Base-by-base conservation (phyloP, 768 basidiomycete genomes). In the Coprinellus micaceus region DNA sequence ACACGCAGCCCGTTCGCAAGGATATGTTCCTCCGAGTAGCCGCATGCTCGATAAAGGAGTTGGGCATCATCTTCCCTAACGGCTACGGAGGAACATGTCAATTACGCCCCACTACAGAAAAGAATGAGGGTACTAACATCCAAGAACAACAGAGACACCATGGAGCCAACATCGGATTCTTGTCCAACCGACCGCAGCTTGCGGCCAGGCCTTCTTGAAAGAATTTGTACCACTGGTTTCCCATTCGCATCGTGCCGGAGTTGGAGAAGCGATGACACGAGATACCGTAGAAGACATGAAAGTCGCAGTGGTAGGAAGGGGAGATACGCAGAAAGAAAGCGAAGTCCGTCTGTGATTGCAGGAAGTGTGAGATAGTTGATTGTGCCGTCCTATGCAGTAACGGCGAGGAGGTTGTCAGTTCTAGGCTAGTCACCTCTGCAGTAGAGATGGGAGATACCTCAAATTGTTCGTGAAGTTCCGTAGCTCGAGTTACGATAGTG, bases 311-410 rank as follows among this genome's bases (percentile, higher is more conserved):
- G 88, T 33, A 93, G 81, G 67, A 91, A 86, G 1, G 89, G 89
- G 49, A 90, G 76, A 71, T 91, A 91, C 33, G 84, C 84, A 7
- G 88, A 82, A 21, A 93, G 80, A 66, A 91, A 88, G 55, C 82
- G 82, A 24, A 93, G 76, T 33, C 91, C 91, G 53, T 87, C 82
- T 37, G 88, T 88, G 58, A 93, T 79, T n/a, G 89, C 86, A 13
- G 87, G 84, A 33, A 93, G 69, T 24, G 79, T 84, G 44, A 91
- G 72, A 64, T 89, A 93, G 70, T 93, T 92, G 65, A 92, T 83
- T 24, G 91, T 92, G 15, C 91, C 91, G 60, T 93, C 91, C 89
- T 93, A 61, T n/a, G n/a, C n/a, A n/a, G n/a, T n/a, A n/a, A n/a
- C n/a, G n/a, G 37, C 21, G 39, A 51, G n/a, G 48, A 56, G 25